Conservation (phyloP, 345 rosid genomes). For the Dipteronia sinensis region DNA sequence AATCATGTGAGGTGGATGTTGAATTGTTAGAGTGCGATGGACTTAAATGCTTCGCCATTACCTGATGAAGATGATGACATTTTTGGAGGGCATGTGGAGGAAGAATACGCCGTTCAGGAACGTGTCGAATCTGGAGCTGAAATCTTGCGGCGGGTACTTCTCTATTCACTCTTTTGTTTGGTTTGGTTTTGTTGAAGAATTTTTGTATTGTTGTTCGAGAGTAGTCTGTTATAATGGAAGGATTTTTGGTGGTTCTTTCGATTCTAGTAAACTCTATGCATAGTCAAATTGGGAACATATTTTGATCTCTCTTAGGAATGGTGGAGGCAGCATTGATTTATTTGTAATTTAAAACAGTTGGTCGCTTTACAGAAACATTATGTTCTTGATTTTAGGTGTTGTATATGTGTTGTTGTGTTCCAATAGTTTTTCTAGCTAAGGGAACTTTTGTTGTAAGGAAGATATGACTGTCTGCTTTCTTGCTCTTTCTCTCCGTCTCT, state of each 20-base stretch:
- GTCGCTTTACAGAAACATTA: neutral
- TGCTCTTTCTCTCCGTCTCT: neutral
- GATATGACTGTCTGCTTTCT: neutral
- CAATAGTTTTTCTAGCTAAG: neutral
- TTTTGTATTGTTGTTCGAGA: neutral
- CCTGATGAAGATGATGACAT: constrained; percentile 83
- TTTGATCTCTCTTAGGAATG: neutral
- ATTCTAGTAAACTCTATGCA: neutral
- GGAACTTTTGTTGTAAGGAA: neutral
- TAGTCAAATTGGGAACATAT: neutral
- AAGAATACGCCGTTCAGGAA: constrained; percentile 49
- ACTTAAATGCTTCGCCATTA: constrained; percentile 68
- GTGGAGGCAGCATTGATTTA: neutral
- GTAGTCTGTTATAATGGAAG: neutral
- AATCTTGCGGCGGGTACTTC: constrained; percentile 65
- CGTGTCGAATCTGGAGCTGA: constrained; percentile 64
- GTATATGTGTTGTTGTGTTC: neutral
- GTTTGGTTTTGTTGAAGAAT: neutral
- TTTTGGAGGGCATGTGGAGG: constrained; percentile 44
- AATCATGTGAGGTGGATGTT: constrained; percentile 28
- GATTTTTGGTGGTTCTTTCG: neutral
- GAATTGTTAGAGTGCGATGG: constrained; percentile 85
- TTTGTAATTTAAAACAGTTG: neutral
- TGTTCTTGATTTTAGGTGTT: neutral
- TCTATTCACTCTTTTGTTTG: neutral